These are phyloP conservation scores for Triglochin maritima DNA, from an alignment of 106 monocot genomes.

Conservation along the genomic window DNA sequence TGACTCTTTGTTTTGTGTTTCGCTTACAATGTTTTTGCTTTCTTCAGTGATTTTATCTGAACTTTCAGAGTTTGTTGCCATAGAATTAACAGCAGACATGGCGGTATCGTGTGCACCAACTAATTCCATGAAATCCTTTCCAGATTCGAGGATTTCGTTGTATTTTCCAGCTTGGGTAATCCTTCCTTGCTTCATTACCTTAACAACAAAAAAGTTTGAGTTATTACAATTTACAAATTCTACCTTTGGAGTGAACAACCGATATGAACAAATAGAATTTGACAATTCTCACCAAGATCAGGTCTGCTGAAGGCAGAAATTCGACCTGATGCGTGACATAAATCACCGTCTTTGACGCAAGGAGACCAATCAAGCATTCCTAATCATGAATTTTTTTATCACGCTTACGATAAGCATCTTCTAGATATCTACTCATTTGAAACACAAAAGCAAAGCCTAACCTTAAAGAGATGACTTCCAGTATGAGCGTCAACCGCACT, in stretches of 20 bases:
- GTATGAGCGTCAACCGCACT: slow-evolving; percentile 97
- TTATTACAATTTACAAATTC: not conserved
- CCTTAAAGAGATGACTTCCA: slow-evolving; percentile 86
- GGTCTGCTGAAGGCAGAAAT: slow-evolving; percentile 84
- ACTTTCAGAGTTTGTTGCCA: slow-evolving; percentile 12
- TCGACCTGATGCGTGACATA: slow-evolving; percentile 96
- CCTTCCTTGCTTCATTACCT: slow-evolving; percentile 68
- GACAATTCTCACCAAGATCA: slow-evolving; percentile 59
- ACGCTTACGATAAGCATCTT: not conserved
- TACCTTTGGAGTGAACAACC: not conserved
- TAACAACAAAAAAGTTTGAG: not conserved
- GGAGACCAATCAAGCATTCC: slow-evolving; percentile 65
- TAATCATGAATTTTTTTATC: slow-evolving; percentile 5
- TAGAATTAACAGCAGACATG: slow-evolving; percentile 36
- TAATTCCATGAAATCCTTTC: slow-evolving; percentile 78
- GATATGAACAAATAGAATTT: not conserved
- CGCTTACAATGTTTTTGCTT: slow-evolving; percentile 7
- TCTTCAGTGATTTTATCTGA: slow-evolving; percentile 7
- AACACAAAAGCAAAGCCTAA: slow-evolving; percentile 7
- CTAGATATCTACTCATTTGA: not conserved
- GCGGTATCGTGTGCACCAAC: slow-evolving; percentile 74
- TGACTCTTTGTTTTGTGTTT: not conserved
- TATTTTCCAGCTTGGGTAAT: slow-evolving; percentile 82
- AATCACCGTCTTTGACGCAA: slow-evolving; percentile 74
- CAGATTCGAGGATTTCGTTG: slow-evolving; percentile 55